A percentile compares a stretch with the other conserved stretches of the same genome.
phyloP scores from a whole-genome alignment of 2,329 filamentous ascomycete species.

The Nigrograna mackinnonii region DNA sequence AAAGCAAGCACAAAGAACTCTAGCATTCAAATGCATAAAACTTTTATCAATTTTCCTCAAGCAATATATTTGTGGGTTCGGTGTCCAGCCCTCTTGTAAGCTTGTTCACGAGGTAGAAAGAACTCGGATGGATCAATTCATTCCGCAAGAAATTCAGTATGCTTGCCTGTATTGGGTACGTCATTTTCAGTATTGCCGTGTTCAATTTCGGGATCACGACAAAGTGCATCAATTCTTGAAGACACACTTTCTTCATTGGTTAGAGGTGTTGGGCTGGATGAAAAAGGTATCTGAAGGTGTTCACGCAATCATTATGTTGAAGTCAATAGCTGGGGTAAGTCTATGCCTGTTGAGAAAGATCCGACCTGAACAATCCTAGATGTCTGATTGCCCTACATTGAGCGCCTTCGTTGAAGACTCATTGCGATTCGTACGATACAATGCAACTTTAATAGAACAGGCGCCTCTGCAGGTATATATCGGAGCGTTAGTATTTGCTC shows the following conservation, averaged over 20 bases:
- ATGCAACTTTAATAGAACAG: no score
- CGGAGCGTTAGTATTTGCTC: neutral
- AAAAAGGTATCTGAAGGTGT: slow-evolving; percentile 1
- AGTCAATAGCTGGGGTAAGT: no score
- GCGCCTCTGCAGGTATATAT: neutral
- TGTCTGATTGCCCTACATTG: no score
- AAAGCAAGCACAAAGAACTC: slow-evolving; percentile 20
- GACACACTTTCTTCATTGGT: slow-evolving; percentile 45
- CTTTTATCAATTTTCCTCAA: slow-evolving; percentile 31
- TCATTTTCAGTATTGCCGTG: slow-evolving; percentile 8
- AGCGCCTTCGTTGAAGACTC: no score
- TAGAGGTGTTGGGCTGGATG: slow-evolving; percentile 43
- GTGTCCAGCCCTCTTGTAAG: slow-evolving; percentile 23
- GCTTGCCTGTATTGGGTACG: slow-evolving; percentile 35
- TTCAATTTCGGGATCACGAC: slow-evolving; percentile 18
- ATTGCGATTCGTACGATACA: no score
- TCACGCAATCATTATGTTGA: no score
- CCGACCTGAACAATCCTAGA: no score
- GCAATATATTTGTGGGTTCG: slow-evolving; percentile 40
- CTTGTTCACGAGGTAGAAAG: neutral
- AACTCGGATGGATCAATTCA: neutral
- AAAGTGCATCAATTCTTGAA: slow-evolving; percentile 35
- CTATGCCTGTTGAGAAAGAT: no score
- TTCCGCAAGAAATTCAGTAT: slow-evolving; percentile 27
- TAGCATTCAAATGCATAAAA: slow-evolving; percentile 35